A percentile compares a stretch with the other conserved stretches of the same genome.
These are phyloP conservation scores for Cicer cuneatum DNA, from an alignment of 306 rosid genomes.

Conservation along the genomic window DNA sequence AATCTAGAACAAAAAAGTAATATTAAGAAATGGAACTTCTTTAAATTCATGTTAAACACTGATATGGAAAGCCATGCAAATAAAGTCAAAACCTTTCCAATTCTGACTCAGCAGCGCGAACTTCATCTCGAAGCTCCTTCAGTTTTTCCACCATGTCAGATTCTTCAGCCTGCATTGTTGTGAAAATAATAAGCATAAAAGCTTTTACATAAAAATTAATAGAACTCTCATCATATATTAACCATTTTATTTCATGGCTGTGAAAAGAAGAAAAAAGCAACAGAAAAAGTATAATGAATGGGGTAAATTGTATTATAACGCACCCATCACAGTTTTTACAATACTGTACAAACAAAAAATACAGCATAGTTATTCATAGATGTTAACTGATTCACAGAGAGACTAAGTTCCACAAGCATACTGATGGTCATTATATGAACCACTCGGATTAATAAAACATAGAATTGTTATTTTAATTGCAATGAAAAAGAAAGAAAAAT, in stretches of 20 bases:
- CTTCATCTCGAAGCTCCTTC: constrained; percentile 61
- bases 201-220: neutral
- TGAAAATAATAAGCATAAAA: constrained; percentile 22
- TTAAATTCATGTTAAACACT: constrained; percentile 42
- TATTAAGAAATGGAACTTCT: constrained; percentile 39
- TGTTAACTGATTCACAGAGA: neutral
- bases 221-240: constrained; percentile 16
- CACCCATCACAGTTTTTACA: neutral
- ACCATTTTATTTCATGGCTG: neutral
- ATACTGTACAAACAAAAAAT: neutral
- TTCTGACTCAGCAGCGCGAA: constrained; percentile 54
- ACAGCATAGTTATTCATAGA: neutral
- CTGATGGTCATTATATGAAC: no score
- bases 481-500: no score
- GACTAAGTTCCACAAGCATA: no score
- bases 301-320: neutral
- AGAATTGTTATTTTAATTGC: no score
- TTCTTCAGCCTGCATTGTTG: constrained; percentile 74
- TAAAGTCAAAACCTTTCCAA: constrained; percentile 56
- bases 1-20: constrained; percentile 57
- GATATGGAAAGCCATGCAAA: constrained; percentile 32
- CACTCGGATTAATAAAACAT: no score
- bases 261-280: constrained; percentile 34
- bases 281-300: constrained; percentile 13
- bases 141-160: constrained; percentile 70